A percentile compares a stretch with the other conserved stretches of the same genome.
Evolutionary conservation across 345 rosid species (phyloP).

Genomic region (Raphanus raphanistrum): DNA sequence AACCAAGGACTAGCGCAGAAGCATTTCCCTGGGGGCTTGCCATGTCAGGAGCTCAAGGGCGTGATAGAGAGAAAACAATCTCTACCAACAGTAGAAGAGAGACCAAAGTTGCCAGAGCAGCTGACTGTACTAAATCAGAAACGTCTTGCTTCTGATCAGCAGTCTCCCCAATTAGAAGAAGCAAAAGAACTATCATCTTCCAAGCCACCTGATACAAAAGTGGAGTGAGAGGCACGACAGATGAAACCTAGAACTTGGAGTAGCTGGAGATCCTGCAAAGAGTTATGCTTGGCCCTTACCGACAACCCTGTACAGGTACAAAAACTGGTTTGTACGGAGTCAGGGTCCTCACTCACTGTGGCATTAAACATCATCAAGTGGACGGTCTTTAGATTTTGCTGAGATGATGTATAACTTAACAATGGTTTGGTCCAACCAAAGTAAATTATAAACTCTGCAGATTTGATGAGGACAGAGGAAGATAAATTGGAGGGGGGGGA

Average conservation of each 20-base stretch:
- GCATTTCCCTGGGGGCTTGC: slow-evolving; percentile 61
- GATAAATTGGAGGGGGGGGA: too few species aligned
- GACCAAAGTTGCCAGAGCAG: slow-evolving; percentile 55
- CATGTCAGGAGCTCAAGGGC: slow-evolving; percentile 47
- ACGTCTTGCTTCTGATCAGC: slow-evolving; percentile 45
- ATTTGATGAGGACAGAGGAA: slow-evolving; percentile 17
- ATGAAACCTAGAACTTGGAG: slow-evolving; percentile 48
- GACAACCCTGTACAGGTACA: slow-evolving; percentile 82
- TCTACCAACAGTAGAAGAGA: slow-evolving; percentile 53
- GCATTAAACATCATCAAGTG: slow-evolving; percentile 21
- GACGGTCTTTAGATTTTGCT: slow-evolving; percentile 24
- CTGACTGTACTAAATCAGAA: slow-evolving; percentile 58
- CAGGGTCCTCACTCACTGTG: slow-evolving; percentile 14
- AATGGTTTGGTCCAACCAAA: slow-evolving; percentile 12
- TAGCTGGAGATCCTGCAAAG: slow-evolving; percentile 50
- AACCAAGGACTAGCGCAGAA: slow-evolving; percentile 61
- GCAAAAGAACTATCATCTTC: slow-evolving; percentile 58
- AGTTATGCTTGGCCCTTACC: slow-evolving; percentile 57
- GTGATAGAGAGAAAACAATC: slow-evolving; percentile 54
- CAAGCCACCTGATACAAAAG: slow-evolving; percentile 60
- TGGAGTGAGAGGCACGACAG: slow-evolving; percentile 57
- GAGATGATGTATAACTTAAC: slow-evolving; percentile 25
- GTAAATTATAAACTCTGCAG: slow-evolving; percentile 26
- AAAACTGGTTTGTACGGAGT: slow-evolving; percentile 19
- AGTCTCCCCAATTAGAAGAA: slow-evolving; percentile 46